phyloP scores from a whole-genome alignment of 2,329 filamentous ascomycete species.

The Alternaria solani region DNA sequence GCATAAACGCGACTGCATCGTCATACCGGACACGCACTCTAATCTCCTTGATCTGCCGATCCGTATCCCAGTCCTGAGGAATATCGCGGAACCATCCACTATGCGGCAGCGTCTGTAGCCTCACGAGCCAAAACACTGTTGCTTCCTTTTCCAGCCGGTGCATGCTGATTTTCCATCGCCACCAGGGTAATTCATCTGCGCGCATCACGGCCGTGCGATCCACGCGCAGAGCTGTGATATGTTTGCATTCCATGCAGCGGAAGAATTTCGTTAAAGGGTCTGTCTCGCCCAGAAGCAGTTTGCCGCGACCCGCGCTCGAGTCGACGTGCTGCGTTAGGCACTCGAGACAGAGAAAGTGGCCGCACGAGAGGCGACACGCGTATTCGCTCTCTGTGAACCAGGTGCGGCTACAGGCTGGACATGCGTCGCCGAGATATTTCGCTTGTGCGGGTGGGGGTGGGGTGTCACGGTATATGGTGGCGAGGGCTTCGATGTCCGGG shows the following conservation, averaged over 20 bases:
- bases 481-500: neutral
- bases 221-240: neutral
- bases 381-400: slow-evolving; percentile 14
- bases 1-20: slow-evolving; percentile 15
- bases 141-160: slow-evolving; percentile 7
- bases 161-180: slow-evolving; percentile 14
- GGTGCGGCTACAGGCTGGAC: slow-evolving; percentile 2
- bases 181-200: slow-evolving; percentile 10
- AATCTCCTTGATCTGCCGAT: neutral
- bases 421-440: slow-evolving; percentile 5
- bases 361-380: slow-evolving; percentile 12
- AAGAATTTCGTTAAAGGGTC: slow-evolving; percentile 16
- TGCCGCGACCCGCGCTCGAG: slow-evolving; percentile 1
- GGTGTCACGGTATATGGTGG: neutral
- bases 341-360: slow-evolving; percentile 18
- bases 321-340: slow-evolving; percentile 14
- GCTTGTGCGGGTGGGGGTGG: neutral
- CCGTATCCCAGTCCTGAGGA: neutral
- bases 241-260: slow-evolving; percentile 12
- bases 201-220: slow-evolving; percentile 7
- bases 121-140: slow-evolving; percentile 3
- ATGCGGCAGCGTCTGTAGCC: slow-evolving; percentile 3
- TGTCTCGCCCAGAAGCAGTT: slow-evolving; percentile 1
- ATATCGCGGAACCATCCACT: slow-evolving; percentile 5
- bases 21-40: slow-evolving; percentile 1